These are phyloP conservation scores for Angomonas deanei DNA, from an alignment of 208 protist species.

Conservation along the genomic window DNA sequence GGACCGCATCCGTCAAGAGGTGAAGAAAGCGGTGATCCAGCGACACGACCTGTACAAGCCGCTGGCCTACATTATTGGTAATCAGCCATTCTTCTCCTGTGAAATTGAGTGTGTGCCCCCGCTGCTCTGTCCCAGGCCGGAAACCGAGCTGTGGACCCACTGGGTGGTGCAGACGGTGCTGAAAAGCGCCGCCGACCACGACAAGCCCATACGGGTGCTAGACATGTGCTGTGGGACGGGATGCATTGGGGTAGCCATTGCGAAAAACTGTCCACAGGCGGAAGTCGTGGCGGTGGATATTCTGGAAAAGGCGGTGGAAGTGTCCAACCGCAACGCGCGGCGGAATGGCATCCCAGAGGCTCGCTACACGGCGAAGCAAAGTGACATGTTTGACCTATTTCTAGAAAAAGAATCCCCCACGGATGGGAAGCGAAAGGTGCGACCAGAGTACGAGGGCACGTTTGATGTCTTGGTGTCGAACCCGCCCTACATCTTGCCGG, in stretches of 20 bases:
- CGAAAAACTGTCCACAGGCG: conserved; percentile 47
- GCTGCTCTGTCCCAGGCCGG: conserved; percentile 72
- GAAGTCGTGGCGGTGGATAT: conserved; percentile 67
- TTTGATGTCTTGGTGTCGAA: conserved; percentile 86
- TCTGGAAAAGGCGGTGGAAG: conserved; percentile 35
- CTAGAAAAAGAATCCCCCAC: conserved; percentile 1
- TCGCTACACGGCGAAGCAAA: conserved; percentile 48
- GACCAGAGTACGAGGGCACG: conserved; percentile 15
- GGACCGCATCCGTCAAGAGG: conserved; percentile 25
- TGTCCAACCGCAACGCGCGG: conserved; percentile 44
- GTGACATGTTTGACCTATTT: conserved; percentile 80
- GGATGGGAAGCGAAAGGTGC: not conserved
- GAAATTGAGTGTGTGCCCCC: conserved; percentile 60
- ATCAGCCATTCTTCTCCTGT: conserved; percentile 82
- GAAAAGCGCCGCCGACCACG: not conserved
- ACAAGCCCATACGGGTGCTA: conserved; percentile 33
- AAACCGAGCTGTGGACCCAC: conserved; percentile 89
- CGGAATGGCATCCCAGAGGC: conserved; percentile 44
- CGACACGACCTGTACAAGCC: conserved; percentile 80
- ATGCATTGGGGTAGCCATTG: conserved; percentile 82
- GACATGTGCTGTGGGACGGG: conserved; percentile 87
- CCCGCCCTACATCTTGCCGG: conserved; percentile 78
- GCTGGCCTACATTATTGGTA: conserved; percentile 82
- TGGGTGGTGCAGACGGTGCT: conserved; percentile 63
- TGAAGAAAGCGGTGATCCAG: conserved; percentile 71